Evolutionary conservation across 73 alveolate genomes (phyloP).

Genomic region (Halteria grandinella): DNA sequence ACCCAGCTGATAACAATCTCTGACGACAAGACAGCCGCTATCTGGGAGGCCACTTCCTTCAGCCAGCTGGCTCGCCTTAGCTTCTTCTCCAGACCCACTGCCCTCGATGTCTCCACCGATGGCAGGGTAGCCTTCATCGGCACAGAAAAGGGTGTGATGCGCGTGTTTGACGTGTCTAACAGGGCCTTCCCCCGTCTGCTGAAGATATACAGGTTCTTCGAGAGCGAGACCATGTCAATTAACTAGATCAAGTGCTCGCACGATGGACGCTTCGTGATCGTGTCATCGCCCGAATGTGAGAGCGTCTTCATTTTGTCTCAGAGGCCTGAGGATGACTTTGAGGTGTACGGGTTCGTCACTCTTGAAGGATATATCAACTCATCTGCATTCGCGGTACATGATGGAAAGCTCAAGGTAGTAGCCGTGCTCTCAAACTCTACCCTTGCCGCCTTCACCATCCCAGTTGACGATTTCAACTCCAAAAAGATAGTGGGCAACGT

Average conservation of each 20-base stretch:
- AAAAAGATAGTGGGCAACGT: no score
- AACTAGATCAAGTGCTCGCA: slow-evolving; percentile 52
- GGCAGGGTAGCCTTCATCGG: slow-evolving; percentile 87
- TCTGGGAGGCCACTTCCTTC: slow-evolving; percentile 90
- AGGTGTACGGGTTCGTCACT: slow-evolving; percentile 61
- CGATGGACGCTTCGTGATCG: slow-evolving; percentile 58
- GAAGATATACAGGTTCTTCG: slow-evolving; percentile 56
- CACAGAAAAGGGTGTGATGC: slow-evolving; percentile 80
- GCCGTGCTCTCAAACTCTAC: slow-evolving; percentile 61
- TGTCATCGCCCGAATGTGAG: slow-evolving; percentile 41
- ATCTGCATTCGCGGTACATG: slow-evolving; percentile 46
- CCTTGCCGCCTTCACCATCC: slow-evolving; percentile 26
- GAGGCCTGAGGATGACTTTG: slow-evolving; percentile 53
- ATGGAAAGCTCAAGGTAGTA: slow-evolving; percentile 47
- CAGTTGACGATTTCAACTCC: slow-evolving; percentile 38
- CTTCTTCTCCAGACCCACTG: slow-evolving; percentile 76
- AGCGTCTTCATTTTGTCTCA: slow-evolving; percentile 47
- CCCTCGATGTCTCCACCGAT: slow-evolving; percentile 82
- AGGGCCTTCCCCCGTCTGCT: slow-evolving; percentile 84
- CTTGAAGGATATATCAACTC: slow-evolving; percentile 41
- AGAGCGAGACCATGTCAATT: slow-evolving; percentile 44
- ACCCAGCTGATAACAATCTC: slow-evolving; percentile 84
- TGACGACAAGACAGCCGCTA: slow-evolving; percentile 72
- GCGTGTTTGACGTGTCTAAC: slow-evolving; percentile 85
- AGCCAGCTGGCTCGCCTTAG: no score